Evolutionary conservation across 495 filamentous ascomycete genomes (phyloP).

Genomic region (Hypomontagnella submonticulosa): DNA sequence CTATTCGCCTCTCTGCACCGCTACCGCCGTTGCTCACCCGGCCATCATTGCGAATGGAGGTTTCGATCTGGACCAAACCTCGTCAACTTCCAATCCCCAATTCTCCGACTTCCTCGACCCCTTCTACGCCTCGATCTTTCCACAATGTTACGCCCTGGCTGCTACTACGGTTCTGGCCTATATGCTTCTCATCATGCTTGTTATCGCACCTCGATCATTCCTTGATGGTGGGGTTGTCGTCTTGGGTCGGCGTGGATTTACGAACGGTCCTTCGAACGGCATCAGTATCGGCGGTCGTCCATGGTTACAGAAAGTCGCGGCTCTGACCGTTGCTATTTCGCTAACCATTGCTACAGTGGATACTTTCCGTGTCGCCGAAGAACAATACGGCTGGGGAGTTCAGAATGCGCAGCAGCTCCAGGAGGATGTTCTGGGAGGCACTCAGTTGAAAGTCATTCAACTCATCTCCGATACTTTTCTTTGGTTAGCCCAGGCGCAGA

Average conservation of each 20-base stretch:
- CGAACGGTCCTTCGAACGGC: constrained; percentile 77
- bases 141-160: constrained; percentile 90
- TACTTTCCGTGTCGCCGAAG: constrained; percentile 82
- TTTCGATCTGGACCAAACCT: constrained; percentile 52
- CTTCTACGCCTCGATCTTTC: constrained; percentile 91
- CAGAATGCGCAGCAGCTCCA: constrained; percentile 78
- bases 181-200: constrained; percentile 91
- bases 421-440: constrained; percentile 77
- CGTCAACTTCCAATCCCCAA: constrained; percentile 40
- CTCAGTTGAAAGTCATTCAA: constrained; percentile 86
- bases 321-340: constrained; percentile 88
- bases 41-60: constrained; percentile 59
- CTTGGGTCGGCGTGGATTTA: constrained; percentile 85
- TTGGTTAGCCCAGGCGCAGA: constrained; percentile 98
- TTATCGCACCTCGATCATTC: constrained; percentile 91
- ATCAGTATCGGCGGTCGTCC: constrained; percentile 91
- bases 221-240: constrained; percentile 85
- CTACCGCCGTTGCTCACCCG: constrained; percentile 50
- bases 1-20: constrained; percentile 71
- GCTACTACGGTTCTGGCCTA: constrained; percentile 92
- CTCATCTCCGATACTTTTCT: constrained; percentile 94
- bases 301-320: constrained; percentile 95
- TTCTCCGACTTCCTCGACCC: constrained; percentile 76
- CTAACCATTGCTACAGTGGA: constrained; percentile 92
- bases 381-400: constrained; percentile 77